These are phyloP conservation scores for Trametes meyenii DNA, from an alignment of 768 basidiomycete species.

Conservation along the genomic window DNA sequence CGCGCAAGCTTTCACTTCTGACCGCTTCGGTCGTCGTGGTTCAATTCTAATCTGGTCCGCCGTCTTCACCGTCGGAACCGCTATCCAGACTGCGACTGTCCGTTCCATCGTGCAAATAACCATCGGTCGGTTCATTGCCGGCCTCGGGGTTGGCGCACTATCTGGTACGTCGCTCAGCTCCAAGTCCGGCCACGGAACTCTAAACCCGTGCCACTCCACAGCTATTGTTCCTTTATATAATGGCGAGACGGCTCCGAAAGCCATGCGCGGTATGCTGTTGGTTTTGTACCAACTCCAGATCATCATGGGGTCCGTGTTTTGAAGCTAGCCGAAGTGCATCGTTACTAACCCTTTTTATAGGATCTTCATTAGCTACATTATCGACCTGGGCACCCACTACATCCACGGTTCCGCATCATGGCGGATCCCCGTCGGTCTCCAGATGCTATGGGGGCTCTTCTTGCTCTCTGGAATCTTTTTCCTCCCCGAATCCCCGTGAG, in stretches of 20 bases:
- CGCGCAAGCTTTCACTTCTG: constrained; percentile 73
- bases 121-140: constrained; percentile 74
- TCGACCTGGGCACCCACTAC: constrained; percentile 67
- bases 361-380: constrained; percentile 71
- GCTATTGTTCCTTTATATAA: constrained; percentile 56
- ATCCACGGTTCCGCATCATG: constrained; percentile 65
- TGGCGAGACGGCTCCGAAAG: constrained; percentile 78
- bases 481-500: constrained; percentile 78
- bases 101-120: constrained; percentile 66
- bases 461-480: constrained; percentile 72
- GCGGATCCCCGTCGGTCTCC: constrained; percentile 75
- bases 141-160: constrained; percentile 75
- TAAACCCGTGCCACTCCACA: not conserved
- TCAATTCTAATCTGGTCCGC: constrained; percentile 78
- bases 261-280: constrained; percentile 68
- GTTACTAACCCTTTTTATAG: constrained; percentile 36
- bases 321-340: too few relatives aligned
- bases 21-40: constrained; percentile 69
- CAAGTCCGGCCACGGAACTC: too few relatives aligned
- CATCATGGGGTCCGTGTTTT: constrained; percentile 57
- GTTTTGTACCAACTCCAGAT: constrained; percentile 81
- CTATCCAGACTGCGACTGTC: constrained; percentile 68
- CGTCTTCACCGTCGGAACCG: constrained; percentile 71
- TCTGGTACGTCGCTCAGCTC: constrained; percentile 47
- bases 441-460: constrained; percentile 69